Conservation (phyloP, 208 protist species). For the Phytomonas sp. region DNA sequence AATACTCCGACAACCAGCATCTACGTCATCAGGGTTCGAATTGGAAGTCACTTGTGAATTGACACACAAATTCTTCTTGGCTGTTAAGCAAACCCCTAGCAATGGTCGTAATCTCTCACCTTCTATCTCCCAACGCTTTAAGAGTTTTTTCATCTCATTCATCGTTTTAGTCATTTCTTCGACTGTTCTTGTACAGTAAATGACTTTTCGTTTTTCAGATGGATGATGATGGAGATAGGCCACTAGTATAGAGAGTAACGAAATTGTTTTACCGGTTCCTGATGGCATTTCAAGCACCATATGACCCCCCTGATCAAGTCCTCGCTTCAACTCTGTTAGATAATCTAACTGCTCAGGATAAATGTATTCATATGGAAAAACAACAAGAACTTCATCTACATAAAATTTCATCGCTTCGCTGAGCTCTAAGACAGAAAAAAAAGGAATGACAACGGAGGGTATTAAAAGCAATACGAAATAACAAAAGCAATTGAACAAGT, state of each 20-base stretch:
- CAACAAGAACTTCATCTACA: constrained; percentile 95
- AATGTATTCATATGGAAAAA: constrained; percentile 98
- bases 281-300: constrained; percentile 98
- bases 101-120: constrained; percentile 43
- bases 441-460: background rate
- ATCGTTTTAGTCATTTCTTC: constrained; percentile 98
- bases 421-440: constrained; percentile 6
- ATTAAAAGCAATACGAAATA: background rate
- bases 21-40: constrained; percentile 82
- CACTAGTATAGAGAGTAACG: constrained; percentile 96
- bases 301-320: constrained; percentile 92
- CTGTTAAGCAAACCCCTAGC: constrained; percentile 77
- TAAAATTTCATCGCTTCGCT: constrained; percentile 86
- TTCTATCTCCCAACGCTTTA: constrained; percentile 65
- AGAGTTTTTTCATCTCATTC: constrained; percentile 87
- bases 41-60: constrained; percentile 74
- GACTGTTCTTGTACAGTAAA: constrained; percentile 99
- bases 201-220: constrained; percentile 91
- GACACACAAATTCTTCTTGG: constrained; percentile 96
- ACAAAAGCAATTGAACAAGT: constrained; percentile 1
- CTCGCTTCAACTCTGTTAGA: constrained; percentile 95
- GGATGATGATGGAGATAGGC: constrained; percentile 91
- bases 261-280: constrained; percentile 99
- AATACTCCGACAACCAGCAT: constrained; percentile 89
- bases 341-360: constrained; percentile 99